Evolutionary conservation across 768 basidiomycete species (phyloP).

Genomic region (Mycena rosella): DNA sequence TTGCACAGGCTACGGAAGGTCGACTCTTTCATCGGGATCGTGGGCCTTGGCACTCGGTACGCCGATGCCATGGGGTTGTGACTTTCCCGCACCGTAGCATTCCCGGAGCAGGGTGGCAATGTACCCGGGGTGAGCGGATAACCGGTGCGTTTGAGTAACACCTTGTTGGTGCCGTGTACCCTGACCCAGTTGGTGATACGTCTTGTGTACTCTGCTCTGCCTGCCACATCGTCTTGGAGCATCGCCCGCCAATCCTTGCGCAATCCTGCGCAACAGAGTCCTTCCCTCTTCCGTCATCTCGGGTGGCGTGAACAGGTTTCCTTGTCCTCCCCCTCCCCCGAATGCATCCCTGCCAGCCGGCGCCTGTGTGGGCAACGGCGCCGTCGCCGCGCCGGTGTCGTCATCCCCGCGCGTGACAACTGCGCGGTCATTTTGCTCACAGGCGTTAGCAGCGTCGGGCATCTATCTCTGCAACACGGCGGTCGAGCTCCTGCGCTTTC

Average conservation of each 20-base stretch:
- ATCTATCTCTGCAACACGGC: background rate
- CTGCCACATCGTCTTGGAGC: background rate
- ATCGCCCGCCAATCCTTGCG: background rate
- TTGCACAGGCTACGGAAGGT: slow-evolving; percentile 4
- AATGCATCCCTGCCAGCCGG: background rate
- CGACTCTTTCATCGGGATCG: slow-evolving; percentile 13
- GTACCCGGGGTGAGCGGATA: slow-evolving; percentile 30
- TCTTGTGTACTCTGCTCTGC: slow-evolving; percentile 8
- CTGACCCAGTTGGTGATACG: background rate
- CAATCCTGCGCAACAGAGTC: background rate
- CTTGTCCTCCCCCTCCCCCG: slow-evolving; percentile 1
- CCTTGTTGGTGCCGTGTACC: background rate
- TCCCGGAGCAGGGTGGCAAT: slow-evolving; percentile 16
- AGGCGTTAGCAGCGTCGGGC: background rate
- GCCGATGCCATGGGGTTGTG: slow-evolving; percentile 2
- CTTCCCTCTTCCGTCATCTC: slow-evolving; percentile 1
- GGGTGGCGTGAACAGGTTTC: slow-evolving; percentile 3
- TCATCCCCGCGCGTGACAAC: background rate
- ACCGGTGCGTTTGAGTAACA: slow-evolving; percentile 2
- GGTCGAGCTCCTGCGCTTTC: slow-evolving; percentile 15
- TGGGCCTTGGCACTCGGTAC: slow-evolving; percentile 17
- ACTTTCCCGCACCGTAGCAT: slow-evolving; percentile 32
- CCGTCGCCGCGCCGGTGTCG: background rate
- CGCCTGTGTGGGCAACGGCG: background rate
- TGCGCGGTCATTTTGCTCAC: slow-evolving; percentile 14